Base-by-base conservation (phyloP, 78 protist genomes). In the Paratrimastix pyriformis region DNA sequence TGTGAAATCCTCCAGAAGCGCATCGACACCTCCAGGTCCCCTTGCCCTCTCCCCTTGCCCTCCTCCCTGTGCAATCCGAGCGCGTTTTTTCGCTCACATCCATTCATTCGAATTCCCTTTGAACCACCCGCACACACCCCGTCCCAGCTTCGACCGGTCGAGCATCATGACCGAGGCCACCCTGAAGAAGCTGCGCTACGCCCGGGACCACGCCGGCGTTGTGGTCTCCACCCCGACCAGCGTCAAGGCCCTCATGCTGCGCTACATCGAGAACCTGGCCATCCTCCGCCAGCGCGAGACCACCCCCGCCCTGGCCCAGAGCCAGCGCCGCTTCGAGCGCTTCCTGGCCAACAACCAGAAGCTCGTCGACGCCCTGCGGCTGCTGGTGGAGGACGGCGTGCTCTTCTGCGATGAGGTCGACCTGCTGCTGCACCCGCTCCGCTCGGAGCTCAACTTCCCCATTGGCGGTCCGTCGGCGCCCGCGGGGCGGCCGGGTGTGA, bases 391-490 rank as follows among this genome's bases (percentile, higher is more conserved):
- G 39, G 11, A 26, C n/a, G 52, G 79, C 35, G 54, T 59, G 24
- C 64, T 83, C 33, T 42, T 83, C 11, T 3, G 76, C 59, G 84
- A 80, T 57, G 85, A 85, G 55, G 91, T 88, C 11, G 92, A 88
- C 66, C 68, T 88, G 43, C 26, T 88, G 52, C 84, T 88, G 46
- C 88, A 88, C 75, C 92, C 92, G 38, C 81, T 88, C 32, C 75
- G 76, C 70, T 33, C 73, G 0, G 92, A 88, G 87, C 87, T 88
- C 73, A 88, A 88, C 74, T 88, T 79, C 83, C 92, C 92, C 21
- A 76, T 87, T 32, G 91, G 91, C 46, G 38, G n/a, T n/a, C n/a
- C n/a, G n/a, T n/a, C n/a, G n/a, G n/a, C n/a, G n/a, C n/a, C n/a
- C n/a, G n/a, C n/a, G n/a, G n/a, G n/a, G n/a, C n/a, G n/a, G n/a